phyloP scores from a whole-genome alignment of 2,329 filamentous ascomycete species.

The Aaosphaeria arxii region DNA sequence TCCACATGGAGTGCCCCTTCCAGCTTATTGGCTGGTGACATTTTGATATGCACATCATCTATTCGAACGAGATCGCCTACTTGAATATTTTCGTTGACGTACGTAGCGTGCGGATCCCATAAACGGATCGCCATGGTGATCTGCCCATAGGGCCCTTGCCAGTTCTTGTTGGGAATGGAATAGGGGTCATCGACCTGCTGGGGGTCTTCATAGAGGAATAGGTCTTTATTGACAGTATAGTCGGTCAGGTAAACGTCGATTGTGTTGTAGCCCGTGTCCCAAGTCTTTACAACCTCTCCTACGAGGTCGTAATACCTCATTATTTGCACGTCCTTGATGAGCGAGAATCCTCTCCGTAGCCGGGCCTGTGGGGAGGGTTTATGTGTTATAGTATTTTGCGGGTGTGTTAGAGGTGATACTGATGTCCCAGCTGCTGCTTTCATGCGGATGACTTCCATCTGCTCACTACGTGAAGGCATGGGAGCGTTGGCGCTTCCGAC shows the following conservation, averaged over 20 bases:
- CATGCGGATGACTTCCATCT: slow-evolving; percentile 21
- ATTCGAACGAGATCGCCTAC: slow-evolving; percentile 63
- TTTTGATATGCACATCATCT: slow-evolving; percentile 70
- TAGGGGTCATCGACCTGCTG: slow-evolving; percentile 23
- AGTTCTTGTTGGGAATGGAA: slow-evolving; percentile 45
- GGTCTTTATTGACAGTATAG: slow-evolving; percentile 68
- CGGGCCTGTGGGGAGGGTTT: background rate
- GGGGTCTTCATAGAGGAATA: slow-evolving; percentile 54
- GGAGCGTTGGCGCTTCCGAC: slow-evolving; percentile 1
- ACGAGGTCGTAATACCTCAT: slow-evolving; percentile 65
- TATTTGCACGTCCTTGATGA: slow-evolving; percentile 59
- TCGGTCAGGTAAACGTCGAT: slow-evolving; percentile 74
- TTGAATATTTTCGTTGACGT: slow-evolving; percentile 55
- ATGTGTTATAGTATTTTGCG: background rate
- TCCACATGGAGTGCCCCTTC: slow-evolving; percentile 73
- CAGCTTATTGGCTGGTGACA: slow-evolving; percentile 50
- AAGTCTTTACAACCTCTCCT: slow-evolving; percentile 66
- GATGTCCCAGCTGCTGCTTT: slow-evolving; percentile 16
- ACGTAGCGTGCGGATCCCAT: slow-evolving; percentile 64
- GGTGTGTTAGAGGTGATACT: background rate
- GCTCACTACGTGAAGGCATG: slow-evolving; percentile 13
- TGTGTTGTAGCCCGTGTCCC: slow-evolving; percentile 38
- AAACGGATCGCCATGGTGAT: slow-evolving; percentile 68
- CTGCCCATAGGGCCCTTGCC: slow-evolving; percentile 73
- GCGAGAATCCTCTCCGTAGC: background rate